These are phyloP conservation scores for Yarrowia alimentaria DNA, from an alignment of 805 yeast species.

Conservation along the genomic window DNA sequence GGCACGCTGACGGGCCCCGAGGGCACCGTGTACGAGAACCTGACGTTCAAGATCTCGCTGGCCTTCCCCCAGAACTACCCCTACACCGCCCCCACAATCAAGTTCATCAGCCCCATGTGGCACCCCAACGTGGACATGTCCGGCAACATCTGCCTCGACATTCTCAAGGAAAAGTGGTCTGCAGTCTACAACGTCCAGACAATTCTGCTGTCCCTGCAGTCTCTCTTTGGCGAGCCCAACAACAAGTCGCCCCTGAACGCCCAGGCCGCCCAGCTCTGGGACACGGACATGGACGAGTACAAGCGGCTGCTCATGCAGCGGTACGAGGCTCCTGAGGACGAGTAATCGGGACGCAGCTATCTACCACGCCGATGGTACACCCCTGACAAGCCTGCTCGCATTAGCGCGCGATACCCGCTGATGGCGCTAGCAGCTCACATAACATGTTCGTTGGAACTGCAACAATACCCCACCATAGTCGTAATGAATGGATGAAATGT, in stretches of 20 bases:
- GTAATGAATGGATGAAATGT: too few species aligned
- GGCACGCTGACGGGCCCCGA: constrained; percentile 59
- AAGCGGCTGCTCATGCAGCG: constrained; percentile 42
- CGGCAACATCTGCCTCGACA: constrained; percentile 65
- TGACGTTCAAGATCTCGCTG: constrained; percentile 51
- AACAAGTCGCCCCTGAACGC: constrained; percentile 55
- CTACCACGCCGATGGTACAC: too few species aligned
- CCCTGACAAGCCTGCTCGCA: too few species aligned
- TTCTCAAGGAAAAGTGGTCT: constrained; percentile 63
- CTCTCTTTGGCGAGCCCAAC: constrained; percentile 63
- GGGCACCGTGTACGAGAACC: constrained; percentile 56
- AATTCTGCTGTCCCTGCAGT: constrained; percentile 56
- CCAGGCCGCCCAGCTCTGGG: constrained; percentile 58
- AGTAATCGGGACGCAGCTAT: too few species aligned
- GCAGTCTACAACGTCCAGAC: constrained; percentile 63
- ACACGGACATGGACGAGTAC: constrained; percentile 45
- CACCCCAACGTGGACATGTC: constrained; percentile 65
- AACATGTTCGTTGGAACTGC: too few species aligned
- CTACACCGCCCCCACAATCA: constrained; percentile 55
- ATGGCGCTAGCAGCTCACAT: too few species aligned
- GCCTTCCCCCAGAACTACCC: constrained; percentile 58
- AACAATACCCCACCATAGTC: too few species aligned
- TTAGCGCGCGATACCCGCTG: too few species aligned
- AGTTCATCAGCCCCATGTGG: constrained; percentile 59
- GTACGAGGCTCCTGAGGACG: constrained; percentile 42